Percentiles rank a stretch among this genome's conserved stretches.
phyloP scores from a whole-genome alignment of 192 early-diverging fungal species.

The Linnemannia zychae region DNA sequence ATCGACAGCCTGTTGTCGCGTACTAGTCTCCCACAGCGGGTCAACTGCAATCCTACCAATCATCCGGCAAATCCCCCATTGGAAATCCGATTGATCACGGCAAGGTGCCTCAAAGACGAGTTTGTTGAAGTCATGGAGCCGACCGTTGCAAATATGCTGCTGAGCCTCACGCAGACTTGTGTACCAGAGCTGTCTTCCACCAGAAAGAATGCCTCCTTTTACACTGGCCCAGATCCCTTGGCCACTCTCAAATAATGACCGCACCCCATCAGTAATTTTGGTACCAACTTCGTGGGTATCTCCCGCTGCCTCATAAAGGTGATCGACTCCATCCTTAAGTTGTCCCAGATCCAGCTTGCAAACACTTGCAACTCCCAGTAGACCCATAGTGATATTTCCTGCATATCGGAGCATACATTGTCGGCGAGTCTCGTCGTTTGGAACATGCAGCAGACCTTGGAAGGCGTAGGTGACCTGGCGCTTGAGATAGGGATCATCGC shows the following conservation, averaged over 20 bases:
- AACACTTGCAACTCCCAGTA: neutral
- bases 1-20: neutral
- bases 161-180: neutral
- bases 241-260: neutral
- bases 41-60: neutral
- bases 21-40: neutral
- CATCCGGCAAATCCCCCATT: neutral
- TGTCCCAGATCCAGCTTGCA: neutral
- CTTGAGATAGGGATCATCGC: neutral
- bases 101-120: neutral
- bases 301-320: neutral
- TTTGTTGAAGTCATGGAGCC: neutral
- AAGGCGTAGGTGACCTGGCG: neutral
- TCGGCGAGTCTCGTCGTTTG: neutral
- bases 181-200: neutral
- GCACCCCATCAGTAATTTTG: neutral
- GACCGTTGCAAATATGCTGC: neutral
- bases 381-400: neutral
- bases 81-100: neutral
- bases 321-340: neutral
- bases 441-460: neutral
- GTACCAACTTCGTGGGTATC: neutral
- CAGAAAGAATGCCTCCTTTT: neutral
- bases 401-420: neutral
- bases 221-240: neutral